Evolutionary conservation across 441 rosid genomes (phyloP), one percentile per base, ranked within the genome.

Genomic region (Omphalea diandra): DNA sequence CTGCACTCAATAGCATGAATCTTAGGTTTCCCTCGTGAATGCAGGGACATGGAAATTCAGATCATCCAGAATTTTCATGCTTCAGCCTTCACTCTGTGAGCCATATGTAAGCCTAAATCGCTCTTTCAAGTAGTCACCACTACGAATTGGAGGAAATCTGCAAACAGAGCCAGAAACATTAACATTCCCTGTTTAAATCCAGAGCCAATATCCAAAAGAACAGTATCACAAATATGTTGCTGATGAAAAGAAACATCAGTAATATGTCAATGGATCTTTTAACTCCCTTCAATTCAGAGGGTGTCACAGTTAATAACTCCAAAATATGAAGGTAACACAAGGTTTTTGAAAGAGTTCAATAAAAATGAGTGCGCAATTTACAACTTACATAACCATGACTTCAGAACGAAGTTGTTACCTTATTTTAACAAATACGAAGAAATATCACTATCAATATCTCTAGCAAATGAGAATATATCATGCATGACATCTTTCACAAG

Each of bases 61-160:
- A 50, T 50, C 46, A 35, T 65, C 33, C 1, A 20, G 57, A 38
- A 22, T 50, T 65, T 52, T 65, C 9, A 7, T 8, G 12, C 22
- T n/a, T 10, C 54, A 18, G 5, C 26, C 54, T 20, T 46, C 40
- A 38, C 17, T 63, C 44, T 60, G 61, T 6, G 44, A 68, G 63
- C 74, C 77, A 58, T 78, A 87, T 5, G 92, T 75, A 69, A 82
- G 80, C 76, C 83, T 81, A 32, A 80, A 26, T 20, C 88, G 87
- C 74, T 90, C 89, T 71, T 73, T 76, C 40, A 91, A 46, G 83
- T 91, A 85, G 79, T 87, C 96, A 11, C 79, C 85, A 38, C 82
- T 83, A 67, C 87, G 82, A 9, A 91, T 83, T 0, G 91, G 88
- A 22, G 91, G 83, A 72, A 83, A 90, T 77, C 91, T 91, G 78